Conservation (phyloP, 306 rosid genomes). For the Cyclanthera cordifolia region DNA sequence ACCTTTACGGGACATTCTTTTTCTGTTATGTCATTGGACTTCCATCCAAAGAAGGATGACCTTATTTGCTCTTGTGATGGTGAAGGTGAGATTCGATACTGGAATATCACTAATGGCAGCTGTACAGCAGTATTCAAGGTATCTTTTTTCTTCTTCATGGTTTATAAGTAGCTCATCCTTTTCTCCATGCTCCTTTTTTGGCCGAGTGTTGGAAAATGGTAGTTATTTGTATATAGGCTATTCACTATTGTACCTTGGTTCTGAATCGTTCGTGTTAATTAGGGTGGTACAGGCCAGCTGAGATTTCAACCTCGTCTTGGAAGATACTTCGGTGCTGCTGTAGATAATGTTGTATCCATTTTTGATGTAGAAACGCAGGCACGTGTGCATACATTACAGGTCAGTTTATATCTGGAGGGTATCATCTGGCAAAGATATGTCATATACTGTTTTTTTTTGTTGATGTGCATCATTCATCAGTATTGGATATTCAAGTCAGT, state of each 20-base stretch:
- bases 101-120: constrained; percentile 88
- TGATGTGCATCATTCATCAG: neutral
- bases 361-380: constrained; percentile 75
- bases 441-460: neutral
- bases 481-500: neutral
- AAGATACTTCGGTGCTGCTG: constrained; percentile 77
- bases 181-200: neutral
- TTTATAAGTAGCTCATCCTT: neutral
- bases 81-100: constrained; percentile 86
- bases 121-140: constrained; percentile 69
- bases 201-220: neutral
- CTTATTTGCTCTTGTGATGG: constrained; percentile 87
- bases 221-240: neutral
- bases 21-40: constrained; percentile 80
- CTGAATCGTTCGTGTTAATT: constrained; percentile 9
- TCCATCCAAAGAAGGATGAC: constrained; percentile 88
- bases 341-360: constrained; percentile 80
- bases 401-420: constrained; percentile 17
- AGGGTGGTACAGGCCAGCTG: constrained; percentile 82
- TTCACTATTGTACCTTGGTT: neutral
- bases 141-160: constrained; percentile 10
- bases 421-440: neutral
- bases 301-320: constrained; percentile 94
- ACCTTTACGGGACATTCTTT: constrained; percentile 74
- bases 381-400: constrained; percentile 71